These are phyloP conservation scores for Boletus rubroflammeus DNA, from an alignment of 768 basidiomycete genomes.

Conservation along the genomic window DNA sequence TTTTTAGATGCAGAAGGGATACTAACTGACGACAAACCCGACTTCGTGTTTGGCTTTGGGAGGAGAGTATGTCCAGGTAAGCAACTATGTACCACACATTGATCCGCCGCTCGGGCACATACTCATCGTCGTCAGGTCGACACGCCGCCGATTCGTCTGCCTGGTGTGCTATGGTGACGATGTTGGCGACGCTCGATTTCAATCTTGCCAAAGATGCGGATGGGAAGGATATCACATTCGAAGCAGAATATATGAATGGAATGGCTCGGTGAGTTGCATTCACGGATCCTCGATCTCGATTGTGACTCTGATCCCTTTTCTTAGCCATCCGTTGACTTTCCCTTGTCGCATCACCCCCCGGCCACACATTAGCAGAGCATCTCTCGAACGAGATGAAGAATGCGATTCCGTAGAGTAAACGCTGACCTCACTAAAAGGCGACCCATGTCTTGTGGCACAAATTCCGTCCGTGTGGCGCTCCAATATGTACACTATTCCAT, in stretches of 20 bases:
- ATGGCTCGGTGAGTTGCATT: background rate
- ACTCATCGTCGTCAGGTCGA: slow-evolving; percentile 4
- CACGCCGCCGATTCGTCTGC: slow-evolving; percentile 2
- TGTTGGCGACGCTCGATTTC: slow-evolving; percentile 22
- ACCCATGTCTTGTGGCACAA: background rate
- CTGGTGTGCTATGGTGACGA: slow-evolving; percentile 15
- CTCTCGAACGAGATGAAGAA: slow-evolving; percentile 4
- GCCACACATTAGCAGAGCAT: slow-evolving; percentile 2
- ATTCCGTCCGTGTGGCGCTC: background rate
- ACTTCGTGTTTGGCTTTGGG: slow-evolving; percentile 18
- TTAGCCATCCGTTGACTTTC: slow-evolving; percentile 11
- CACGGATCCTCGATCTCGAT: background rate
- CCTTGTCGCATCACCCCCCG: slow-evolving; percentile 16
- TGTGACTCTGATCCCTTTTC: background rate
- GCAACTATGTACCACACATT: background rate
- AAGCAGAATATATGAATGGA: background rate
- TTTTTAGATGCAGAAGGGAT: background rate
- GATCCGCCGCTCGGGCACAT: background rate
- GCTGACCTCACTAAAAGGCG: background rate
- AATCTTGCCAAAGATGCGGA: slow-evolving; percentile 7
- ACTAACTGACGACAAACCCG: slow-evolving; percentile 8
- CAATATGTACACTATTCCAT: background rate
- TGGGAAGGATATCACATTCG: slow-evolving; percentile 5
- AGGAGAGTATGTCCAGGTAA: slow-evolving; percentile 15
- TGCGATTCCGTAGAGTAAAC: background rate